Conservation (phyloP, 2,329 filamentous ascomycete genomes). For the Beauveria bassiana region DNA sequence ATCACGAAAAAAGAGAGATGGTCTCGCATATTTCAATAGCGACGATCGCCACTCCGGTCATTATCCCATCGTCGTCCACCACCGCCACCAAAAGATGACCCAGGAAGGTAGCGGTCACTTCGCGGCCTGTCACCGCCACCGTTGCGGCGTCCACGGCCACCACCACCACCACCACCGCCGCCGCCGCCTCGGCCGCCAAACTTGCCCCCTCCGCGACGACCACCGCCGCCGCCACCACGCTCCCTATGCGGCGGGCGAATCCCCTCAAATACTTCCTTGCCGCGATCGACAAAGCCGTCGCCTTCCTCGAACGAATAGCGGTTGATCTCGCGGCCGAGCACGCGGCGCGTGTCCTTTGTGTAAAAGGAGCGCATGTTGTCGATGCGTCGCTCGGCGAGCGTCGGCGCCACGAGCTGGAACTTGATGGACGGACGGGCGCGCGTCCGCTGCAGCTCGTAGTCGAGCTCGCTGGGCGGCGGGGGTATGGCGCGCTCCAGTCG, state of each 20-base stretch:
- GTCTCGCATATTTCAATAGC: background rate
- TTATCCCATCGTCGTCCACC: constrained; percentile 16
- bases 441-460: constrained; percentile 24
- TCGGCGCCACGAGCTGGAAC: constrained; percentile 53
- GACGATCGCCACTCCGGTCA: constrained; percentile 4
- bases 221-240: constrained; percentile 22
- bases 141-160: constrained; percentile 16
- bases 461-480: constrained; percentile 6
- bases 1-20: background rate
- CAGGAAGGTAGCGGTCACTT: constrained; percentile 28
- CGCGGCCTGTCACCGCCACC: constrained; percentile 19
- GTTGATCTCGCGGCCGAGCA: constrained; percentile 46
- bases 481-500: background rate
- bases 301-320: constrained; percentile 66
- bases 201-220: constrained; percentile 18
- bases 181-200: constrained; percentile 20
- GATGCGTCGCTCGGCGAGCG: constrained; percentile 57
- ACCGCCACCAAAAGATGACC: constrained; percentile 14
- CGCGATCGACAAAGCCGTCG: constrained; percentile 61
- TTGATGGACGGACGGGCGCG: constrained; percentile 33
- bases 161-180: constrained; percentile 12
- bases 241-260: constrained; percentile 53
- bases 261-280: constrained; percentile 60
- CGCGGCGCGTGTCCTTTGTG: constrained; percentile 31
- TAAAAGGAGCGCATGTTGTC: constrained; percentile 46